A percentile compares a stretch with the other conserved stretches of the same genome.
phyloP scores from a whole-genome alignment of 495 filamentous ascomycete genomes.

The Aspergillus olivimuriae region DNA sequence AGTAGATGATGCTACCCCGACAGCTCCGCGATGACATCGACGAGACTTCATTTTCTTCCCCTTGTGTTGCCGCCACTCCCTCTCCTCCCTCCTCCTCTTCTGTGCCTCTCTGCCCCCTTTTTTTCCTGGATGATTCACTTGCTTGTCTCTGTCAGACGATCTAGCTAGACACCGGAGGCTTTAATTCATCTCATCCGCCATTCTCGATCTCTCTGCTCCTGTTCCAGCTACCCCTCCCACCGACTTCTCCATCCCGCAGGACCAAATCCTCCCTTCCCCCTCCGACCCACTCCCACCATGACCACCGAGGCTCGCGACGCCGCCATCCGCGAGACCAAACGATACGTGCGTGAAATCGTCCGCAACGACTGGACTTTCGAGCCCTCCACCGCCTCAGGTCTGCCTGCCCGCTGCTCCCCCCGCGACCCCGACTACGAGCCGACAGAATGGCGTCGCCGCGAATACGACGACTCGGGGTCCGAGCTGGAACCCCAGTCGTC shows the following conservation, averaged over 20 bases:
- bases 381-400: slow-evolving; percentile 20
- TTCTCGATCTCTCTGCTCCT: no score
- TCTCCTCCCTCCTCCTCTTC: slow-evolving; percentile 1
- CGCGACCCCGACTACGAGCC: slow-evolving; percentile 23
- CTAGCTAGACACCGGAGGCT: no score
- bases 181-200: no score
- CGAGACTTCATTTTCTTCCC: background rate
- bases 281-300: slow-evolving; percentile 11
- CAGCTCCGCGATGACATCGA: background rate
- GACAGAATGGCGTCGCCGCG: slow-evolving; percentile 35
- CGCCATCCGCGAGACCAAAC: slow-evolving; percentile 38
- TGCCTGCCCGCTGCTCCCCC: slow-evolving; percentile 20
- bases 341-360: slow-evolving; percentile 35
- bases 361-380: slow-evolving; percentile 41
- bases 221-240: no score
- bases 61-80: background rate
- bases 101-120: background rate
- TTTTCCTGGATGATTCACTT: no score
- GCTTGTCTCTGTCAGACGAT: no score
- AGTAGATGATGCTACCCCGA: background rate
- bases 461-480: slow-evolving; percentile 38
- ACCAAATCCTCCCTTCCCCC: background rate
- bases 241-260: no score
- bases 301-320: slow-evolving; percentile 31
- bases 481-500: slow-evolving; percentile 35